Evolutionary conservation across 2,329 filamentous ascomycete genomes (phyloP), one percentile per base, ranked within the genome.

Genomic region (Botrytis cinerea): DNA sequence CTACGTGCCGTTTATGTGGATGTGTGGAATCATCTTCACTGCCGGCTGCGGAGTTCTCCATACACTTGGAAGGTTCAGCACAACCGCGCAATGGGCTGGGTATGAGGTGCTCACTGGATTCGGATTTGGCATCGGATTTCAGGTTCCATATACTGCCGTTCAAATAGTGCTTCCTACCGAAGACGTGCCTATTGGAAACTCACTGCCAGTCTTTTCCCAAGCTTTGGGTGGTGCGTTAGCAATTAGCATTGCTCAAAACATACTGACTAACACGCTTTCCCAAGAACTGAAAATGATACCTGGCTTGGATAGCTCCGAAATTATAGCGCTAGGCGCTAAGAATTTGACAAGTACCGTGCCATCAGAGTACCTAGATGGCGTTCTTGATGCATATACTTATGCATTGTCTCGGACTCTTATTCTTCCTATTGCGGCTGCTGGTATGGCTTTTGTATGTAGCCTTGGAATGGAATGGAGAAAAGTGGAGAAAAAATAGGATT

Each of bases 61-160:
- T 2, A 84, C 80, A 22, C 81, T 82, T 59, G 68, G 77, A 4
- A 73, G 80, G 43, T 66, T 78, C 89, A 75, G 84, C 86, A 76
- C 81, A 9, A 80, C 81, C 1, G 83, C 79, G 20, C 81, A 82
- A 60, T 86, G 85, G 84, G 85, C 87, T 62, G 85, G 85, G 16
- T 87, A 85, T 76, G 84, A 87, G 78, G 82, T 87, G 32, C 71
- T 87, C 6, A 76, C 81, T 1, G 86, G 85, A 4, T 62, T 84
- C 0, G 9, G 48, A 14, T 82, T 81, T 76, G 85, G 85, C 7
- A 75, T 82, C 2, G 80, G 80, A 28, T 80, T 86, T 66, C 85
- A 87, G 75, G 81, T 85, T 25, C 84, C 85, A 73, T 84, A 86
- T 78, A 85, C 85, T 75, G 83, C 82, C 28, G 82, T 83, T 9